These are phyloP conservation scores for Citrus sp. DNA, from an alignment of 345 rosid species.

Conservation along the genomic window DNA sequence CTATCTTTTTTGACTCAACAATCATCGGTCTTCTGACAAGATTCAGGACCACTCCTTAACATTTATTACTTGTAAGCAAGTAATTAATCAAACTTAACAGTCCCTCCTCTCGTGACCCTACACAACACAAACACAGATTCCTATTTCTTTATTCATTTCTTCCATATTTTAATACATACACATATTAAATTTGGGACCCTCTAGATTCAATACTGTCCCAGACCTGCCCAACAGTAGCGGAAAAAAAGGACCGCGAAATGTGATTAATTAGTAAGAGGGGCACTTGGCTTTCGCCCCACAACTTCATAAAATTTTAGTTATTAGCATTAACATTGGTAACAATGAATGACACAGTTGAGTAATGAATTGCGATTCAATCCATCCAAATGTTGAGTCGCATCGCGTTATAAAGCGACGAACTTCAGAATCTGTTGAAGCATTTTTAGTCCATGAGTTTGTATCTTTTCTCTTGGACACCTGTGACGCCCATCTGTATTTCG, in stretches of 20 bases:
- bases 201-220: no score
- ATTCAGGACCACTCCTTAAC: neutral
- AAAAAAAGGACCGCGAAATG: neutral
- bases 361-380: slow-evolving; percentile 17
- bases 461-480: slow-evolving; percentile 98
- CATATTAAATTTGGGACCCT: neutral
- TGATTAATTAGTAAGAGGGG: neutral
- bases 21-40: neutral
- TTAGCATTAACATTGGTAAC: neutral
- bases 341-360: slow-evolving; percentile 9
- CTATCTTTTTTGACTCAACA: slow-evolving; percentile 16
- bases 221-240: neutral
- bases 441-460: slow-evolving; percentile 95
- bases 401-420: neutral
- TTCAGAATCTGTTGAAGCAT: neutral
- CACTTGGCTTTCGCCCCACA: neutral
- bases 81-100: neutral
- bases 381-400: neutral
- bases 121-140: neutral
- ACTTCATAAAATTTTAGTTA: neutral
- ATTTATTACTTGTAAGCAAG: slow-evolving; percentile 1
- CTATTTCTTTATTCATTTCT: no score
- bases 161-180: no score
- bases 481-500: slow-evolving; percentile 99
- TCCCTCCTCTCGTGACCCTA: neutral